Conservation (phyloP, 352 stramenopile genomes). For the Phytophthora pini region DNA sequence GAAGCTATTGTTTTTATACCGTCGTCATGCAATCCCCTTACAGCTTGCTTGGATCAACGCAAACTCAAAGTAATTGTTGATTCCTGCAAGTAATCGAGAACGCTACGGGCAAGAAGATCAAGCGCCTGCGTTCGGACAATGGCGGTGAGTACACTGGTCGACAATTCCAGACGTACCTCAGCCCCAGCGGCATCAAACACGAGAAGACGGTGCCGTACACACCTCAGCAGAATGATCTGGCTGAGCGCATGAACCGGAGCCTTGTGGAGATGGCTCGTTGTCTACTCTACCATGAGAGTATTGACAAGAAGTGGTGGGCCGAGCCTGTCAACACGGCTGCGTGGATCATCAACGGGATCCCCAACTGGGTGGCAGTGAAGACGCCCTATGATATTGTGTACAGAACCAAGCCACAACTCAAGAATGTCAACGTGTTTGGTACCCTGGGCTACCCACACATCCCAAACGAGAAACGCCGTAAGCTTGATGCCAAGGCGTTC, state of each 20-base stretch:
- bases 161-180: background rate
- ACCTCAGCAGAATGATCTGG: too few relatives aligned
- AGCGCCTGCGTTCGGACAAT: background rate
- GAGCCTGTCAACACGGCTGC: background rate
- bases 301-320: background rate
- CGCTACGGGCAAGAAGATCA: background rate
- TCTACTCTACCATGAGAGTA: conserved; percentile 6
- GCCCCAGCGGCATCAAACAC: background rate
- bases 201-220: conserved; percentile 1
- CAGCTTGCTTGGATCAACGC: too few relatives aligned
- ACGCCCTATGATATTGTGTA: conserved; percentile 20
- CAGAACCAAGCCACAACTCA: background rate
- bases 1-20: too few relatives aligned
- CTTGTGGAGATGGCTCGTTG: conserved; percentile 1
- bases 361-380: background rate
- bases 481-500: background rate
- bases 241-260: background rate
- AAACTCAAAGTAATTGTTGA: too few relatives aligned
- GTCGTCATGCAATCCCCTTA: too few relatives aligned
- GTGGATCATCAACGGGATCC: conserved; percentile 3
- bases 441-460: conserved; percentile 6
- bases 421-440: conserved; percentile 21
- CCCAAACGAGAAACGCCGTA: background rate
- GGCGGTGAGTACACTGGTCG: background rate
- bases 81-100: too few relatives aligned